These are phyloP conservation scores for Wickerhamomyces xylosicus DNA, from an alignment of 805 yeast species.

Conservation along the genomic window DNA sequence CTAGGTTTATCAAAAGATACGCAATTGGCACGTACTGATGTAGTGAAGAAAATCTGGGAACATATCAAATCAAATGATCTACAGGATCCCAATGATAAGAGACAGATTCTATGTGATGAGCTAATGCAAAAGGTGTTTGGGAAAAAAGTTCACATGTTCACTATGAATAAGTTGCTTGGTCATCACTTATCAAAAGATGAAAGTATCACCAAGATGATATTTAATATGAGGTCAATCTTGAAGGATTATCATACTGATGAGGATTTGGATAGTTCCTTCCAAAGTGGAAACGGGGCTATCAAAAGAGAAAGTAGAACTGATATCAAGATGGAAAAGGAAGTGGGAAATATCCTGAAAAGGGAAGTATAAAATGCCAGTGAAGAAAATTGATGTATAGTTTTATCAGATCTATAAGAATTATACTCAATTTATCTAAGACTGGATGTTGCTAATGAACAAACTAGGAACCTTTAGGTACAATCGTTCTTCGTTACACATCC, in stretches of 20 bases:
- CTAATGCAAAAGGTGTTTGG: constrained; percentile 50
- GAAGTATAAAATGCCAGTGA: too few relatives aligned
- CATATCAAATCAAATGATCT: constrained; percentile 52
- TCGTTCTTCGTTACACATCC: too few relatives aligned
- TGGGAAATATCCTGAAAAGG: background rate
- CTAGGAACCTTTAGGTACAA: too few relatives aligned
- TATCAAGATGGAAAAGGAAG: background rate
- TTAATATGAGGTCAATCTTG: too few relatives aligned
- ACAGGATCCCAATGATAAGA: constrained; percentile 57
- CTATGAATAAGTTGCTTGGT: constrained; percentile 43
- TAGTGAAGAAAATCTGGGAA: constrained; percentile 61
- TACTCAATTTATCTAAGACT: too few relatives aligned
- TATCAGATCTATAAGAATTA: too few relatives aligned
- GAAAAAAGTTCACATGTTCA: constrained; percentile 44
- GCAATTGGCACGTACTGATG: constrained; percentile 53
- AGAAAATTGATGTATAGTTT: background rate
- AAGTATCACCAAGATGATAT: constrained; percentile 6
- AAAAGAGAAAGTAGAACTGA: too few relatives aligned
- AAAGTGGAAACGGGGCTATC: background rate
- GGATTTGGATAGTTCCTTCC: background rate
- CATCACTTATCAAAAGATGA: constrained; percentile 35
- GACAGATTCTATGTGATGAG: constrained; percentile 58
- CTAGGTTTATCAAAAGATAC: background rate
- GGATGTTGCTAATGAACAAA: too few relatives aligned
- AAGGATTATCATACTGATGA: background rate